Percentiles rank a stretch among this genome's conserved stretches.
Evolutionary conservation across 306 rosid genomes (phyloP).

Genomic region (Dicorynia guianensis): DNA sequence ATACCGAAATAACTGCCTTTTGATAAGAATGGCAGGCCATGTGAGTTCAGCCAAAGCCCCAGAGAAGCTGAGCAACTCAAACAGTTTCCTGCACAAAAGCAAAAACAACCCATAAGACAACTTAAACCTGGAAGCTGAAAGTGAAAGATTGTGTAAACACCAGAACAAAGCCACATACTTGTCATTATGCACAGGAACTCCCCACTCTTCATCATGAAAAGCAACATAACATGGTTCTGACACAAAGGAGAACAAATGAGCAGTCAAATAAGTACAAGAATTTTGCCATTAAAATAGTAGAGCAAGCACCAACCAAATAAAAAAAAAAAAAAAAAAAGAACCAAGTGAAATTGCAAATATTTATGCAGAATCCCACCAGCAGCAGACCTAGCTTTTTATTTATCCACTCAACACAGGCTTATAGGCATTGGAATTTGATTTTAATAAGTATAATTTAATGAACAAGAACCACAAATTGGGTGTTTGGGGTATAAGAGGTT

Average conservation of each 20-base stretch:
- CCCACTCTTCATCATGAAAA: constrained; percentile 82
- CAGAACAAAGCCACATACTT: constrained; percentile 53
- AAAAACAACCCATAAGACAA: constrained; percentile 19
- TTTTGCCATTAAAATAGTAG: not conserved
- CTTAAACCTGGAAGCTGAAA: constrained; percentile 38
- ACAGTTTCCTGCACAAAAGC: constrained; percentile 62
- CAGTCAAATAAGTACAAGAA: constrained; percentile 25
- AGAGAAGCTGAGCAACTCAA: constrained; percentile 78
- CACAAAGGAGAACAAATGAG: constrained; percentile 45
- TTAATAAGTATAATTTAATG: too few species aligned
- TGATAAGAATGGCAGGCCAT: constrained; percentile 73
- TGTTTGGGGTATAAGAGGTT: not conserved
- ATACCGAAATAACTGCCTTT: constrained; percentile 74
- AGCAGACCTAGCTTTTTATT: constrained; percentile 1
- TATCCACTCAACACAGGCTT: constrained; percentile 32
- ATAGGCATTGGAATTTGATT: constrained; percentile 26
- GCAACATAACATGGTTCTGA: constrained; percentile 68
- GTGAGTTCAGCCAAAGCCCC: constrained; percentile 85
- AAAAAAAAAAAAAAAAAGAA: too few species aligned
- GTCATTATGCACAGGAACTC: constrained; percentile 76
- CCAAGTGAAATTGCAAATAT: not conserved
- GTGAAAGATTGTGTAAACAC: constrained; percentile 38
- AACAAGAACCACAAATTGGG: too few species aligned
- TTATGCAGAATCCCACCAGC: too few species aligned
- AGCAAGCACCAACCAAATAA: not conserved